These are phyloP conservation scores for Hanseniaspora lindneri DNA, from an alignment of 805 yeast species.

Conservation along the genomic window DNA sequence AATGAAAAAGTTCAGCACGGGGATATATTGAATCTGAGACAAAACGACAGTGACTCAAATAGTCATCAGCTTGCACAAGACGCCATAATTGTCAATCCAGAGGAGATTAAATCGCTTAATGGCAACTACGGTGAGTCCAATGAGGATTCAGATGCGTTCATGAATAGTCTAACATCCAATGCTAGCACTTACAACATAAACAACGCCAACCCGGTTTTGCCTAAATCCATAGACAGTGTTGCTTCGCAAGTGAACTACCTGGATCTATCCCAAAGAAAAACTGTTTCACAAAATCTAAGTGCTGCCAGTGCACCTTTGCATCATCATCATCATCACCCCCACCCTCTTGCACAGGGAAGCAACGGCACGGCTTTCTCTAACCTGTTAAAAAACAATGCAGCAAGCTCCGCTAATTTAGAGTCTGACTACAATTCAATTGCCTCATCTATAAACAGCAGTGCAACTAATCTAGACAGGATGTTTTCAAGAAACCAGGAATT, in stretches of 20 bases:
- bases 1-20: constrained; percentile 8
- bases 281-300: constrained; percentile 9
- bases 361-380: constrained; percentile 6
- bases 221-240: constrained; percentile 20
- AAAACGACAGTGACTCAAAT: neutral
- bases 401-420: constrained; percentile 12
- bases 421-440: constrained; percentile 17
- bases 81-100: constrained; percentile 13
- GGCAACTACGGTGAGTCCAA: neutral
- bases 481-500: neutral
- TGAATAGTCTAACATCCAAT: constrained; percentile 31
- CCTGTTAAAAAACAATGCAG: constrained; percentile 6
- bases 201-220: constrained; percentile 20
- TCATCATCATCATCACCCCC: constrained; percentile 16
- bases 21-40: constrained; percentile 2
- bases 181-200: constrained; percentile 19
- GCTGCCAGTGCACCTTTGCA: constrained; percentile 15
- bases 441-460: constrained; percentile 8
- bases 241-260: constrained; percentile 46
- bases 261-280: constrained; percentile 26
- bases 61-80: neutral
- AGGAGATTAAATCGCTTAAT: neutral
- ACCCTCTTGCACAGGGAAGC: constrained; percentile 6
- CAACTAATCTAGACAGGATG: constrained; percentile 8
- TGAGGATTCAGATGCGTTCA: constrained; percentile 26